Conservation (phyloP, 306 rosid species). For the Dalbergia oliveri region DNA sequence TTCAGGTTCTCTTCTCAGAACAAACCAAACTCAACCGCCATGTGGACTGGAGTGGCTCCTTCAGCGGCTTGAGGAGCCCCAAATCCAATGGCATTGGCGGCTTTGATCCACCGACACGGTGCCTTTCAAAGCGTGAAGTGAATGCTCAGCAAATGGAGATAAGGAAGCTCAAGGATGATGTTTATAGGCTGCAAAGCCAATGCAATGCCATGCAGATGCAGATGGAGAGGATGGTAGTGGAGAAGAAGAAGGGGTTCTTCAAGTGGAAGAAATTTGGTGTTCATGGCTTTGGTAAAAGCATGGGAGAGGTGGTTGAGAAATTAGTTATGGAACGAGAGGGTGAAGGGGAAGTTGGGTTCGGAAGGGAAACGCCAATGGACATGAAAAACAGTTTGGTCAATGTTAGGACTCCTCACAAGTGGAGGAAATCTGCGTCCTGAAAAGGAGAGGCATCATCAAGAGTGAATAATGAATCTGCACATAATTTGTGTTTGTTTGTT, state of each 20-base stretch:
- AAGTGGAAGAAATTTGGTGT: slow-evolving; percentile 77
- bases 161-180: slow-evolving; percentile 79
- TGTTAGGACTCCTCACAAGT: slow-evolving; percentile 63
- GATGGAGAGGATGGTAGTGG: slow-evolving; percentile 69
- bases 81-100: slow-evolving; percentile 48
- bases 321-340: slow-evolving; percentile 23
- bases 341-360: slow-evolving; percentile 58
- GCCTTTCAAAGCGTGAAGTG: slow-evolving; percentile 78
- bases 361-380: slow-evolving; percentile 67
- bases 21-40: slow-evolving; percentile 66
- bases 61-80: slow-evolving; percentile 70
- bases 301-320: slow-evolving; percentile 40
- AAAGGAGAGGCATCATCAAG: neutral
- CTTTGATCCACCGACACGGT: slow-evolving; percentile 53
- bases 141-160: slow-evolving; percentile 72
- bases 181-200: slow-evolving; percentile 72
- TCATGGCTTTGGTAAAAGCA: slow-evolving; percentile 46
- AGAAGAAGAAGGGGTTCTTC: slow-evolving; percentile 68
- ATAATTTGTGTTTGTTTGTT: slow-evolving; percentile 20
- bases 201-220: slow-evolving; percentile 73
- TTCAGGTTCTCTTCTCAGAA: slow-evolving; percentile 88
- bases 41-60: slow-evolving; percentile 81
- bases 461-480: slow-evolving; percentile 6
- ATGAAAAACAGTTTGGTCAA: slow-evolving; percentile 63
- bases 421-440: slow-evolving; percentile 87